Evolutionary conservation across 495 filamentous ascomycete species (phyloP).

Genomic region (Beverwykella pulmonaria): DNA sequence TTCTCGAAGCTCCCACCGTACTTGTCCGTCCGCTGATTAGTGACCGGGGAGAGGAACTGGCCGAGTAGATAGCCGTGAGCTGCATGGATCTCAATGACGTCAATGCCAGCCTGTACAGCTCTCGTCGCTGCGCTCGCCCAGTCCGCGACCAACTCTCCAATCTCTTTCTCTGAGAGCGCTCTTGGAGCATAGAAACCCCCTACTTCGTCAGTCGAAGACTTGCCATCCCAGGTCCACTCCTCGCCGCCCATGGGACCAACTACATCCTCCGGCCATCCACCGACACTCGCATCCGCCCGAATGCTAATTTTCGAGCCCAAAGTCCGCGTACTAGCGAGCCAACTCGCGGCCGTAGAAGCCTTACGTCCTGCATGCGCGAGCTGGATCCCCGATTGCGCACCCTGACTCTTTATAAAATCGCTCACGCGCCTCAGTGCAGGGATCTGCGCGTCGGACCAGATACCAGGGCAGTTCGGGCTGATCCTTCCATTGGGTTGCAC

Average conservation of each 20-base stretch:
- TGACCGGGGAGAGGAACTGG: conserved; percentile 45
- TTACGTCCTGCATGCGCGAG: conserved; percentile 79
- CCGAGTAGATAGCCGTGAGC: conserved; percentile 52
- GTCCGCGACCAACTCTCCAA: conserved; percentile 58
- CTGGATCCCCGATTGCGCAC: conserved; percentile 73
- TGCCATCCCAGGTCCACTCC: conserved; percentile 51
- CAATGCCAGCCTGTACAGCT: conserved; percentile 59
- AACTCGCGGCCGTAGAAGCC: conserved; percentile 67
- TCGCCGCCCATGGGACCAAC: conserved; percentile 51
- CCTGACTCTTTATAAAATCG: conserved; percentile 71
- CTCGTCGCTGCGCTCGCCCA: conserved; percentile 59
- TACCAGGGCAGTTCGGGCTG: conserved; percentile 68
- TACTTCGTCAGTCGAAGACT: conserved; percentile 46
- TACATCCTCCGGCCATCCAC: conserved; percentile 66
- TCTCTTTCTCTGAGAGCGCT: conserved; percentile 60
- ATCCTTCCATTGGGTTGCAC: conserved; percentile 75
- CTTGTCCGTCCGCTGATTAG: conserved; percentile 49
- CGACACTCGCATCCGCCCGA: conserved; percentile 56
- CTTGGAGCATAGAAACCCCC: conserved; percentile 47
- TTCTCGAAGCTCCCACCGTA: conserved; percentile 53
- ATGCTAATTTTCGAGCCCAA: conserved; percentile 36
- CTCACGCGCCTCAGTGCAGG: conserved; percentile 61
- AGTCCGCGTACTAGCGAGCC: conserved; percentile 50
- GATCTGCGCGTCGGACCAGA: conserved; percentile 77
- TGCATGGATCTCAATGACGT: conserved; percentile 60